phyloP scores from a whole-genome alignment of 192 early-diverging fungal species.

The Linnemannia hyalina region DNA sequence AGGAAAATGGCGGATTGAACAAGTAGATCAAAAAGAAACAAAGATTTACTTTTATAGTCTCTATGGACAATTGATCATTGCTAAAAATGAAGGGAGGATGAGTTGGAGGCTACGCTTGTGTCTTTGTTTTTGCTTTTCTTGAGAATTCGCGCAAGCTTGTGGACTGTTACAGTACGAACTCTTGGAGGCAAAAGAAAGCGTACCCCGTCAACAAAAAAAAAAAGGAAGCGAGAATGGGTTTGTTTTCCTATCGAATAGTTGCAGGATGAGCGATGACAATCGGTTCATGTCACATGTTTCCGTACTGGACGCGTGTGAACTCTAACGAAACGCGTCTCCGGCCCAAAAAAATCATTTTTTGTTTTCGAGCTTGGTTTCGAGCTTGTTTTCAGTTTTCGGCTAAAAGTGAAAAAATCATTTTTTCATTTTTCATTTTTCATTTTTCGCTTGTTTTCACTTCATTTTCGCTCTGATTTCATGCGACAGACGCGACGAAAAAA shows the following conservation, averaged over 20 bases:
- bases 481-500: conserved; percentile 8
- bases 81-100: no score
- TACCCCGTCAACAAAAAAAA: no score
- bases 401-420: neutral
- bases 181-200: no score
- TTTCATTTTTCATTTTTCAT: neutral
- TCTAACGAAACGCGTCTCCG: neutral
- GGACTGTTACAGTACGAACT: no score
- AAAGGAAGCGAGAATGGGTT: neutral
- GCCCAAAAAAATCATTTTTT: neutral
- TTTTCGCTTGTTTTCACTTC: neutral
- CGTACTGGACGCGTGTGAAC: neutral
- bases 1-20: no score
- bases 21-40: no score
- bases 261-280: neutral
- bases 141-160: no score
- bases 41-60: no score
- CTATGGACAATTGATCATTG: no score
- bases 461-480: neutral
- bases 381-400: neutral
- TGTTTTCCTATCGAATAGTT: neutral
- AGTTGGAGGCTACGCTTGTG: no score
- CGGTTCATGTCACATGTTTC: neutral
- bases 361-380: neutral
- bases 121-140: no score